Evolutionary conservation across 169 alveolate genomes (phyloP).

Genomic region (Eimeria praecox): DNA sequence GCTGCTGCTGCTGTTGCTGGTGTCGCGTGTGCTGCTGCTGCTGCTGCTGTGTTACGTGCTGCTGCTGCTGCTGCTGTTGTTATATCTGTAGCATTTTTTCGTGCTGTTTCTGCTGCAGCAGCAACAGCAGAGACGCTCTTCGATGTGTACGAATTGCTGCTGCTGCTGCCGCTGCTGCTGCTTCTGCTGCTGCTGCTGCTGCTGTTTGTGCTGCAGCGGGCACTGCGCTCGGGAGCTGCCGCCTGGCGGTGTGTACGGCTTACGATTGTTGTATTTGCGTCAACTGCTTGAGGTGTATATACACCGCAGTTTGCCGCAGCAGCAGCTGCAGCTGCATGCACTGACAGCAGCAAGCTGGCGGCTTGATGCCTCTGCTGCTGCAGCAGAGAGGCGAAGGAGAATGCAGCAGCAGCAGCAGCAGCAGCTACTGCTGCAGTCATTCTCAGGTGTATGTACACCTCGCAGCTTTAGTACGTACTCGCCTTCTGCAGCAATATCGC

Average conservation of each 20-base stretch:
- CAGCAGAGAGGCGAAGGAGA: neutral
- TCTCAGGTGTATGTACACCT: conserved; percentile 50
- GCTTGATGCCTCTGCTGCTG: neutral
- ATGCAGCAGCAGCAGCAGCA: conserved; percentile 39
- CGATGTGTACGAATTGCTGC: neutral
- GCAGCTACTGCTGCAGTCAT: conserved; percentile 5
- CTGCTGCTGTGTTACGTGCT: neutral
- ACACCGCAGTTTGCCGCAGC: neutral
- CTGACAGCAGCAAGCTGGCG: conserved; percentile 27
- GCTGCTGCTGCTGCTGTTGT: neutral
- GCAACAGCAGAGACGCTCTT: neutral
- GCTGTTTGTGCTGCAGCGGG: conserved; percentile 27
- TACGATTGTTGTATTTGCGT: neutral
- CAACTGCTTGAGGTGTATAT: conserved; percentile 34
- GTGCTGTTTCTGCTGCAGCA: neutral
- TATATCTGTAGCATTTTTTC: neutral
- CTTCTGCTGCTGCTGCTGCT: conserved; percentile 31
- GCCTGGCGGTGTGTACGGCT: conserved; percentile 7
- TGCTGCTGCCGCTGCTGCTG: neutral
- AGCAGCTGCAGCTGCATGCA: neutral
- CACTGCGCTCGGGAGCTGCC: conserved; percentile 45
- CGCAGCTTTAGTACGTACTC: conserved; percentile 36
- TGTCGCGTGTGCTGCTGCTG: neutral
- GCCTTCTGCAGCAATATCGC: conserved; percentile 28
- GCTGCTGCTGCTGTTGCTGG: neutral